Percentiles rank a stretch among this genome's conserved stretches.
Conservation (phyloP, 441 rosid species). For the Adansonia gregorii region DNA sequence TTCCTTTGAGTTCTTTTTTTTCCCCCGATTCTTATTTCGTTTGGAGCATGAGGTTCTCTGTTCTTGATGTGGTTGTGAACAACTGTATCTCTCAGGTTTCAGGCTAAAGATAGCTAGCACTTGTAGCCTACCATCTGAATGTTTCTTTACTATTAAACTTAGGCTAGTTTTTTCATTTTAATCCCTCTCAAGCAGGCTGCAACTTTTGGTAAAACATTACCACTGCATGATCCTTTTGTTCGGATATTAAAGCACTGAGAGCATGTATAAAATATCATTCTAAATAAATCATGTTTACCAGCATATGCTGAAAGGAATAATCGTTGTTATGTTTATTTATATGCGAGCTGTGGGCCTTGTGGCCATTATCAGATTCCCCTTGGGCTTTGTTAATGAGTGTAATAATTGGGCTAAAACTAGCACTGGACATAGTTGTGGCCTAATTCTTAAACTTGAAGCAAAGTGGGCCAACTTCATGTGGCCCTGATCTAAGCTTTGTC, state of each 20-base stretch:
- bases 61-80: too few species aligned
- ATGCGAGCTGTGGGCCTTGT: too few species aligned
- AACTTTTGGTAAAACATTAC: neutral
- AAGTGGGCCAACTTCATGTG: neutral
- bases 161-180: constrained; percentile 1
- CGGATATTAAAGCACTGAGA: neutral
- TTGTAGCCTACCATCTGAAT: too few species aligned
- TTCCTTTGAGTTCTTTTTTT: too few species aligned
- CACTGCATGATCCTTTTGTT: neutral
- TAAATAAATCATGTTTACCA: neutral
- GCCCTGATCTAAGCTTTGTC: neutral
- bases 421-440: neutral
- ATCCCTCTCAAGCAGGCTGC: neutral
- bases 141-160: neutral
- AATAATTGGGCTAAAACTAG: neutral
- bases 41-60: too few species aligned
- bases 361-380: neutral
- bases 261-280: neutral
- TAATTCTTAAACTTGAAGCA: neutral
- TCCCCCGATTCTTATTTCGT: too few species aligned
- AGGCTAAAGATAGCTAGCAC: too few species aligned
- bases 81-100: too few species aligned
- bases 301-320: neutral
- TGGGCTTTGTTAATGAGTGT: neutral
- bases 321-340: too few species aligned